Evolutionary conservation across 2,329 filamentous ascomycete species (phyloP), one percentile per base, ranked within the genome.

Genomic region (Mycogone perniciosa): DNA sequence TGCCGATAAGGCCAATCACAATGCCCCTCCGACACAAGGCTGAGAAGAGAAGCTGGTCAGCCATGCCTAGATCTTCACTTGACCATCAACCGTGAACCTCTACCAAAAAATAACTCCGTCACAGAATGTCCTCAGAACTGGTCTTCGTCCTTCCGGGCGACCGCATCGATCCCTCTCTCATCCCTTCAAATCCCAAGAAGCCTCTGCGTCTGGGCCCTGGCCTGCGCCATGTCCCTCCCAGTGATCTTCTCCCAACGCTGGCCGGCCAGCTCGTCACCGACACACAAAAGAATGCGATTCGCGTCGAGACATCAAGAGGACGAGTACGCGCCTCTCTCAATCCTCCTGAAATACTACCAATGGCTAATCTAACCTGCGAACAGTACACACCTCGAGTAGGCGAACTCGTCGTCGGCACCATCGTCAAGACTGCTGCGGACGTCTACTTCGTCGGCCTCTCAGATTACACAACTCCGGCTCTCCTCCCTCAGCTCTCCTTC

Each of bases 401-500:
- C 64, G 93, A 99, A 67, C 81, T 95, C 44, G 84, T 97, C 57
- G 88, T 99, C 64, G 91, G 89, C 53, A 90, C 88, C 57, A 77
- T 97, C 59, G 82, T 88, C 62, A 87, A 85, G 66, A 85, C 83
- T 50, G 79, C 83, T 46, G 75, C 77, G 51, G 93, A 97, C 60
- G 79, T 81, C 65, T 96, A 88, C 76, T 84, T 87, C 68, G 90
- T 90, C 67, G 76, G 79, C 59, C 76, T 97, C 48, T 86, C 88
- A 30, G 76, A 82, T 49, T 79, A 83, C 63, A 79, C 79, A 4
- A 63, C 76, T 2, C 71, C 79, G 52, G 89, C 88, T 1, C 74
- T 88, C 13, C 82, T 97, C 1, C 89, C 88, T 0, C 88, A 95
- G 58, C 78, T 97, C 20, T 82, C 90, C n/a, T 99, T 99, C 67